Base-by-base conservation (phyloP, 2,329 filamentous ascomycete genomes). In the Aureobasidium leucospermi region DNA sequence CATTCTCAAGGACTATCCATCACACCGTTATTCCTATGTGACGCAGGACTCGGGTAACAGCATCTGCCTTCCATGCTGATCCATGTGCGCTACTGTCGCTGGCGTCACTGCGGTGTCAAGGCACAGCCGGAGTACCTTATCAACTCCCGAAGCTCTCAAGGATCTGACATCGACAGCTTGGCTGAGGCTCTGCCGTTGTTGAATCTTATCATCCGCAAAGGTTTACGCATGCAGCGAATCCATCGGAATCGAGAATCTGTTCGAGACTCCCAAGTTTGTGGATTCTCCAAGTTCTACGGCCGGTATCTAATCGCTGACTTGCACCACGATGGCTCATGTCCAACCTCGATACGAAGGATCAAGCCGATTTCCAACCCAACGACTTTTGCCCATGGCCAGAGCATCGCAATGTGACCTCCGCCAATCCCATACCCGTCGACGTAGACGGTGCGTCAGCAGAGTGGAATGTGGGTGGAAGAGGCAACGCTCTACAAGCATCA, bases 121-220 rank as follows among this genome's bases (percentile, higher is more conserved):
- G 51, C 29, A 55, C 38, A 55, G 51, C 38, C 51, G 11, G 16
- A 23, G 49, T 52, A 52, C 36, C 49, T 52, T 52, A n/a, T 52
- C 36, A 31, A 11, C 5, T 41, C 23, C 36, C 34, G 36, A 31
- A 39, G 34, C 36, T 52, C 34, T 15, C 23, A 39, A 31, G 7
- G 6, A 10, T 9, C 23, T 45, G 29, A 36, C 19, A 11, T 45
- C 41, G 31, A 46, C 13, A 52, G 49, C 51, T 34, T 34, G n/a
- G 38, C 39, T 45, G 51, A 32, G 51, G 31, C 51, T 55, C 51
- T 32, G 15, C 51, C 34, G 38, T 10, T 10, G 34, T 6, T 2
- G 4, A 34, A 34, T 15, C 6, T 36, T 23, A 29, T n/a, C 39
- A 42, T 28, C 38, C 39, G n/a, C 39, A 45, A 32, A 10, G 11